These are phyloP conservation scores for Mycocentrospora acerina DNA, from an alignment of 2,329 filamentous ascomycete genomes.

Conservation along the genomic window DNA sequence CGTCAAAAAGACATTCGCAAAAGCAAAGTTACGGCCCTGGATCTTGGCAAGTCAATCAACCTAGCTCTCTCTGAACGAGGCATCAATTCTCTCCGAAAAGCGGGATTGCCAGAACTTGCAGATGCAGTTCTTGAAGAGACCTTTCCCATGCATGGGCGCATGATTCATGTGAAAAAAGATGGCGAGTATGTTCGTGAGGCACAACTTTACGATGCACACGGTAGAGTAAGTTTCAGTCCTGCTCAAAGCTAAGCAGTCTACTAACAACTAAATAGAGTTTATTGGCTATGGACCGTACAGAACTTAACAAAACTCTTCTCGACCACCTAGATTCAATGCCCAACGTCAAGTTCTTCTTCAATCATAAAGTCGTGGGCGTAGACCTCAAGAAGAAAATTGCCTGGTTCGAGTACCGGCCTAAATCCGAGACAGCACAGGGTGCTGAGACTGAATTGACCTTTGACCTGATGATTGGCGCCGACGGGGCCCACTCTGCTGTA, in stretches of 20 bases:
- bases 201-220: conserved; percentile 90
- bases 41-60: conserved; percentile 80
- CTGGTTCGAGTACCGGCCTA: conserved; percentile 72
- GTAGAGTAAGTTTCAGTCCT: conserved; percentile 63
- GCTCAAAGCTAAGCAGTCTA: not conserved
- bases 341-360: conserved; percentile 91
- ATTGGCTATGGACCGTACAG: conserved; percentile 80
- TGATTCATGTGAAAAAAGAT: conserved; percentile 79
- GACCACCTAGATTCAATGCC: conserved; percentile 80
- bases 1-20: conserved; percentile 75
- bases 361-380: conserved; percentile 87
- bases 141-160: conserved; percentile 91
- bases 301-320: conserved; percentile 79
- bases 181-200: conserved; percentile 72
- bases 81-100: conserved; percentile 79
- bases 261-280: conserved; percentile 63
- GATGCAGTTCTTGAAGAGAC: conserved; percentile 74
- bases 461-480: conserved; percentile 90
- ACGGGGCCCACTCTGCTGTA: conserved; percentile 90
- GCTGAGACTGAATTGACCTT: conserved; percentile 80
- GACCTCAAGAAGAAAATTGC: conserved; percentile 78
- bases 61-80: conserved; percentile 90
- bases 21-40: conserved; percentile 77
- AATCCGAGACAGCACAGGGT: conserved; percentile 24
- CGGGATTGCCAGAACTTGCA: conserved; percentile 67